These are phyloP conservation scores for Tuber brumale DNA, from an alignment of 495 filamentous ascomycete species.

Conservation along the genomic window DNA sequence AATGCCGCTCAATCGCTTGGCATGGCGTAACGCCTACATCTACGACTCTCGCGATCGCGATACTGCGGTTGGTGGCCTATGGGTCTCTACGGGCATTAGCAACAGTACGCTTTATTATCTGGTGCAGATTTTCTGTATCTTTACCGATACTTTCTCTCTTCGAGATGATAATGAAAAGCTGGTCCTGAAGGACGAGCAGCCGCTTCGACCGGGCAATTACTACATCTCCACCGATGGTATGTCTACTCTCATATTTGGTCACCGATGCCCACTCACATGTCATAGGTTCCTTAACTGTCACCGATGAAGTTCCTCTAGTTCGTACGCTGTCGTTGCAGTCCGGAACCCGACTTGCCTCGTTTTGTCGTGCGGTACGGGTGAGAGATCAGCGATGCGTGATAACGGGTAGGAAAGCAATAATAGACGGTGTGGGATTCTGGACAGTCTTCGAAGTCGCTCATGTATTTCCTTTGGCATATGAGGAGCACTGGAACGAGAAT, in stretches of 20 bases:
- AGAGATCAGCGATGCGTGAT: too few species aligned
- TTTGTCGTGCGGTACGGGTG: conserved; percentile 18
- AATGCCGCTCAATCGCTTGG: conserved; percentile 23
- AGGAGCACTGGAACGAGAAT: too few species aligned
- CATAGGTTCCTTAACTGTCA: conserved; percentile 32
- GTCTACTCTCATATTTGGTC: too few species aligned
- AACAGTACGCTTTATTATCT: conserved; percentile 43
- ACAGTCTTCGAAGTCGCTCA: too few species aligned
- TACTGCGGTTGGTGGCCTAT: conserved; percentile 39
- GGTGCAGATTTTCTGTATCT: conserved; percentile 38
- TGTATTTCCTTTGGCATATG: too few species aligned
- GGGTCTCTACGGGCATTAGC: conserved; percentile 42
- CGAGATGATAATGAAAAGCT: too few species aligned
- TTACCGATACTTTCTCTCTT: conserved; percentile 19
- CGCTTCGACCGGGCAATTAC: conserved; percentile 41
- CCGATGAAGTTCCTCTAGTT: conserved; percentile 37
- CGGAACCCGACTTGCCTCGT: conserved; percentile 26
- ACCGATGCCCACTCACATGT: too few species aligned
- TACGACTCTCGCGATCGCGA: conserved; percentile 39
- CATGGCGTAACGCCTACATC: conserved; percentile 41
- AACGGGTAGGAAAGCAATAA: too few species aligned
- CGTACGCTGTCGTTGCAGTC: conserved; percentile 35
- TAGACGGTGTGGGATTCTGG: too few species aligned
- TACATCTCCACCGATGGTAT: conserved; percentile 31
- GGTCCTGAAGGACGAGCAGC: conserved; percentile 35